Base-by-base conservation (phyloP, 2,329 filamentous ascomycete genomes). In the Colletotrichum sp. region DNA sequence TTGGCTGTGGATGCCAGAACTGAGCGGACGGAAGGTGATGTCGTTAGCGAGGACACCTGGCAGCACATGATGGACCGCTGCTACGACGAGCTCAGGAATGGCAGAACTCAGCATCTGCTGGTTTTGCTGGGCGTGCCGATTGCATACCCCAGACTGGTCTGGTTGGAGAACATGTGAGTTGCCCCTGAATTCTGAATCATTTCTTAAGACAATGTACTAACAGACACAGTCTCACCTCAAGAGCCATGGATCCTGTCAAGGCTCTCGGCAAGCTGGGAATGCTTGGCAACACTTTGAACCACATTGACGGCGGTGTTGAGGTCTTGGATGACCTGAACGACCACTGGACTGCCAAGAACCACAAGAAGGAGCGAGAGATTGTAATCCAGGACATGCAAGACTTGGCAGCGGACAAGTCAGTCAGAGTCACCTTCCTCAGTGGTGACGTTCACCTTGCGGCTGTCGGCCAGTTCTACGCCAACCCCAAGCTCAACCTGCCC, bases 311-410 rank as follows among this genome's bases (percentile, higher is more conserved):
- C 26, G 95, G 95, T 21, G 94, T 97, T 8, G 97, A 98, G 84
- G 94, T 98, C 16, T 88, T 98, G 32, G 96, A 98, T 82, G 96
- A 98, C 80, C 87, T 98, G 12, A 96, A 98, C 82, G 97, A 98
- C 83, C 96, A 99, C 82, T 99, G 97, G 97, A 98, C 96, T 1
- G 95, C 96, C 48, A 98, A 95, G 82, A 95, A 96, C 81, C 96
- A 98, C 87, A 99, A 98, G 83, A 89, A 92, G 30, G 97, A 99
- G 85, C 92, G 97, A 66, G 95, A 93, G 77, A 94, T 95, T 84
- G 89, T 98, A 77, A 92, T 99, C 55, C 94, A 97, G 82, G 96
- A 98, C 80, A 87, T 99, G 30, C 97, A 99, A 84, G 95, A 98
- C 80, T 89, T 99, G 75, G 96, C 97, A 10, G 95, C 95, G 26